phyloP scores from a whole-genome alignment of 352 stramenopile genomes.

The Elongisporangium prolatum region DNA sequence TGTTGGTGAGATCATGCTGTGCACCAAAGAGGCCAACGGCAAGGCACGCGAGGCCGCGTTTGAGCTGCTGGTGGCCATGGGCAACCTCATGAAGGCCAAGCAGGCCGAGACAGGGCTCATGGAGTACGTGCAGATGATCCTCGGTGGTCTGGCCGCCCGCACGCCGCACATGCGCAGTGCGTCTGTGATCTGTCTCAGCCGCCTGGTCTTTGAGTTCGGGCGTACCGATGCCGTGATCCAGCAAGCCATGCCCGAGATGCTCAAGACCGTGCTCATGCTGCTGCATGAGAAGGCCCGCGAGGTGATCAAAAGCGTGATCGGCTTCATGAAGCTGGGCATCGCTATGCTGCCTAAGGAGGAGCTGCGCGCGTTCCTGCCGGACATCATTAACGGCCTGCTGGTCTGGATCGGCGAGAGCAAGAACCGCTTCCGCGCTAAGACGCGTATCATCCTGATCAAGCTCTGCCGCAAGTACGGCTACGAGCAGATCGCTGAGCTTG shows the following conservation, averaged over 20 bases:
- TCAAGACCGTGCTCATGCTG: constrained; percentile 91
- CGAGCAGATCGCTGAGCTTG: constrained; percentile 85
- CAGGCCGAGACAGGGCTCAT: constrained; percentile 66
- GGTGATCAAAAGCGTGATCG: constrained; percentile 95
- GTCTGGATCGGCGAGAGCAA: constrained; percentile 94
- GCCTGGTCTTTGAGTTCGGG: constrained; percentile 94
- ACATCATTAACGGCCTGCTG: constrained; percentile 90
- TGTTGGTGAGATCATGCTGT: constrained; percentile 95
- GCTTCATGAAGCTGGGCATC: constrained; percentile 95
- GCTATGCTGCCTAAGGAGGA: constrained; percentile 86
- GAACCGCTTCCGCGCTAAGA: constrained; percentile 94
- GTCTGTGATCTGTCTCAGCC: constrained; percentile 92
- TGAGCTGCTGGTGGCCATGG: constrained; percentile 82
- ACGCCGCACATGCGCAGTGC: constrained; percentile 96
- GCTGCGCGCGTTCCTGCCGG: constrained; percentile 87
- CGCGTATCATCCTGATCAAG: constrained; percentile 95
- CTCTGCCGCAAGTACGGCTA: constrained; percentile 93
- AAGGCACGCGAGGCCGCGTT: constrained; percentile 90
- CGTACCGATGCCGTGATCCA: constrained; percentile 60
- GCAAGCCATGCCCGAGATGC: constrained; percentile 79
- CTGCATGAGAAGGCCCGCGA: constrained; percentile 93
- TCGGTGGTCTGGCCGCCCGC: constrained; percentile 89
- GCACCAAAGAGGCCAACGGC: constrained; percentile 95
- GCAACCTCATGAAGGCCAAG: constrained; percentile 61
- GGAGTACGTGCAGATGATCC: constrained; percentile 91